A percentile compares a stretch with the other conserved stretches of the same genome.
These are phyloP conservation scores for Eutrema japonicum DNA, from an alignment of 345 rosid genomes.

Conservation along the genomic window DNA sequence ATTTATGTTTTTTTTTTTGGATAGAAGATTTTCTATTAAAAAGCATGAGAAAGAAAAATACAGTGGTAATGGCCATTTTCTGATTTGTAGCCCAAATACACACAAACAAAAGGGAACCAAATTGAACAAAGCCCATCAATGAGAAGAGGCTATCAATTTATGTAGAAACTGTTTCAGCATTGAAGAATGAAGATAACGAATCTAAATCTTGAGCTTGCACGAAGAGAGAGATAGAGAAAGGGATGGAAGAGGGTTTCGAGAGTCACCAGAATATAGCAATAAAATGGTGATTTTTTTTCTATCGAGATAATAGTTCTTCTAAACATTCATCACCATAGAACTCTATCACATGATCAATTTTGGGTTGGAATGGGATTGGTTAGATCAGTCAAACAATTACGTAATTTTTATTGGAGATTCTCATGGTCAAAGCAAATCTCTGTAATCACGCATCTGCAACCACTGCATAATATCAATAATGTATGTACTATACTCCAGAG, in stretches of 20 bases:
- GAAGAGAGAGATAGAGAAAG: not conserved
- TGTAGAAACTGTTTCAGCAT: not conserved
- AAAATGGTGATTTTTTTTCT: no score
- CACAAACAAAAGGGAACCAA: slow-evolving; percentile 9
- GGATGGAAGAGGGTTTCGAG: not conserved
- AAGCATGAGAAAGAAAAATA: not conserved
- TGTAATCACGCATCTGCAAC: no score
- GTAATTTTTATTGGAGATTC: no score
- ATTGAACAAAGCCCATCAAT: not conserved
- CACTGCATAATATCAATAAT: no score
- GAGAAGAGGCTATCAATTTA: not conserved
- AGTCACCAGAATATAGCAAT: not conserved
- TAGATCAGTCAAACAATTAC: no score
- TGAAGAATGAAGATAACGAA: not conserved
- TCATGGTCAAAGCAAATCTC: no score
- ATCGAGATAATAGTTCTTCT: no score
- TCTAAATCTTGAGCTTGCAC: not conserved
- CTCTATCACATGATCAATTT: no score
- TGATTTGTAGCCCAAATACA: not conserved
- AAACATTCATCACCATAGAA: no score
- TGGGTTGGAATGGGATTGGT: no score
- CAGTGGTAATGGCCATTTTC: not conserved
- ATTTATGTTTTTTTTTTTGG: not conserved
- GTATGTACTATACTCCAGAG: no score
- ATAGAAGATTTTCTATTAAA: not conserved